Evolutionary conservation across 2,329 filamentous ascomycete genomes (phyloP), one percentile per base, ranked within the genome.

Genomic region (Colletotrichum sidae): DNA sequence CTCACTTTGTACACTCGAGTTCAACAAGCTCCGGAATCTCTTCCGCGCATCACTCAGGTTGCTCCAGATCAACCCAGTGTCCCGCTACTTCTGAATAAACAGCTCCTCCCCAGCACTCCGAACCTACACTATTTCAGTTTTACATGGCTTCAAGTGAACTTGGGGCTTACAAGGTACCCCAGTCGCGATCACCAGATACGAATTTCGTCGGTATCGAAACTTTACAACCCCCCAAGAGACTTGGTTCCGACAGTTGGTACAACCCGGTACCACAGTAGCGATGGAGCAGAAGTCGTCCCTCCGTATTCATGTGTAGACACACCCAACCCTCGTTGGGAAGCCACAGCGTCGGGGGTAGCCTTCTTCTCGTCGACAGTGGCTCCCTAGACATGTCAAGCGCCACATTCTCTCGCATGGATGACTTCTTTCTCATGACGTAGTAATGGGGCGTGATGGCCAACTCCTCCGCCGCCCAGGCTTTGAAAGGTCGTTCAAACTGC

Each of bases 31-130:
- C 17, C 4, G 65, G 10, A 8, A 67, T 65, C 33, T 45, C 51
- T 2, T 33, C 17, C 4, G 34, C 50, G 6, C 51, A 37, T 37
- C 49, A 15, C 6, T 85, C 82, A 1, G 88, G 84, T 72, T 87
- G 81, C 73, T 92, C 89, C 74, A 91, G 88, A 72, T 90, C 88
- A 41, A 90, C 84, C 90, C 90, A 92, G 77, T 92, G 90, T 0
- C 90, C 90, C 5, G 88, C 88, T 1, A 83, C 82, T 13, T 88
- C 82, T 11, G 92, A 77, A 15, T 88, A 76, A 54, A 72, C 82
- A 39, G 79, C 74, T 1, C 86, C 85, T 54, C 79, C 79, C 71
- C 87, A 90, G 63, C 84, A 81, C 6, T 78, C 78, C 74, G 88
- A 85, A 35, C 80, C 65, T 11, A 78, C 74, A 17, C 73, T 81